Conservation (phyloP, 148 eudicot genomes). For the Rhododendron griersonianum region DNA sequence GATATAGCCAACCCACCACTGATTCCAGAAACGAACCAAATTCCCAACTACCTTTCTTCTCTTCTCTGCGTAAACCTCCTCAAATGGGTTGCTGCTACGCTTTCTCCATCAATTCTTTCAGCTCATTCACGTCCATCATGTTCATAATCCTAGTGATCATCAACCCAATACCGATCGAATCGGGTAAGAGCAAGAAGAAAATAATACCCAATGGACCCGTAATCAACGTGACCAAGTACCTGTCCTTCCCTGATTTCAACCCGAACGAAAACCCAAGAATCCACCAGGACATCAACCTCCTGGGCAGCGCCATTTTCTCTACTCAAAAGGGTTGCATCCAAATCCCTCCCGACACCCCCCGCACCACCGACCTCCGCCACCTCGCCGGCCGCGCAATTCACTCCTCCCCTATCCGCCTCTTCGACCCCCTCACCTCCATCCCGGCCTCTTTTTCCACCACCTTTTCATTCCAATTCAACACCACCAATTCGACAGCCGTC, state of each 20-base stretch:
- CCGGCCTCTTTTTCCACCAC: conserved; percentile 72
- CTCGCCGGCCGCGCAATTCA: conserved; percentile 66
- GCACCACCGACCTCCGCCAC: conserved; percentile 33
- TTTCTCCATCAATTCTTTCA: not conserved
- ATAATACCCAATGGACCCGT: conserved; percentile 20
- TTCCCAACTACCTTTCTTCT: not conserved
- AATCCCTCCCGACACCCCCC: conserved; percentile 32
- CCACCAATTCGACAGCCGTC: not conserved
- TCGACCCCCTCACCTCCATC: conserved; percentile 46
- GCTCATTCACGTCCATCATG: conserved; percentile 8
- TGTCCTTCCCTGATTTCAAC: conserved; percentile 53
- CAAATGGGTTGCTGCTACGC: not conserved
- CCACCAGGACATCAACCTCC: conserved; percentile 43
- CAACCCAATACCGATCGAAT: not conserved
- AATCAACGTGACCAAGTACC: conserved; percentile 43
- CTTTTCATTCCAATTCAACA: conserved; percentile 56
- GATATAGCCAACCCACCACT: not conserved
- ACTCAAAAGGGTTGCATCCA: conserved; percentile 36
- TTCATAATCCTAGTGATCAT: not conserved
- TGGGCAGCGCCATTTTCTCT: conserved; percentile 63
- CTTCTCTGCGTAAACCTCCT: not conserved
- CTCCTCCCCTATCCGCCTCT: conserved; percentile 57
- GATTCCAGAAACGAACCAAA: not conserved
- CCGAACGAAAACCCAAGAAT: conserved; percentile 20
- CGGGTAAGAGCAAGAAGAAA: conserved; percentile 18